These are phyloP conservation scores for Macrolepiota dolichaula DNA, from an alignment of 768 basidiomycete genomes.

Conservation along the genomic window DNA sequence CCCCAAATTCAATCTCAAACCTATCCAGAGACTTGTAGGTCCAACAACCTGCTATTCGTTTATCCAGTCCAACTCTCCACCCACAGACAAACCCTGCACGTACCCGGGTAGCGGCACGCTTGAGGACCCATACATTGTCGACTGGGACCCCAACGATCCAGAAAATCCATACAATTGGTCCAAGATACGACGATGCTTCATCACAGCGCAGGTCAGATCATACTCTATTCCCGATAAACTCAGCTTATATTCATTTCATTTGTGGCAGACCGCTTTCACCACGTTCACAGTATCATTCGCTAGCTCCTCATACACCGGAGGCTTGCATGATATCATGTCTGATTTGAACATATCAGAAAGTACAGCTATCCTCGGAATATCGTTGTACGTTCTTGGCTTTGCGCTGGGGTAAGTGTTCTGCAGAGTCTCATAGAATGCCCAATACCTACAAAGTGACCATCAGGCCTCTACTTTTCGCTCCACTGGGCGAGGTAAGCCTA, in stretches of 20 bases:
- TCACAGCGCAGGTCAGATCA: constrained; percentile 45
- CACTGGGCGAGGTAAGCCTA: constrained; percentile 48
- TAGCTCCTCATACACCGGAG: constrained; percentile 55
- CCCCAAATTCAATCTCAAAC: background rate
- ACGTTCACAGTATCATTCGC: constrained; percentile 60
- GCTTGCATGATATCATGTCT: constrained; percentile 37
- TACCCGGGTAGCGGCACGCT: constrained; percentile 45
- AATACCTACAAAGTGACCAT: background rate
- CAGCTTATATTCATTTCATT: background rate
- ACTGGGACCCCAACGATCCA: constrained; percentile 48
- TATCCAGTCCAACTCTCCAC: background rate
- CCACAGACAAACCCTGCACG: constrained; percentile 10
- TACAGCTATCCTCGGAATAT: constrained; percentile 55
- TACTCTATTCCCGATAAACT: background rate
- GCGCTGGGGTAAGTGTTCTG: constrained; percentile 43
- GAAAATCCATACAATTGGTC: constrained; percentile 60
- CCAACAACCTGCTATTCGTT: constrained; percentile 4
- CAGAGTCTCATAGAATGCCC: background rate
- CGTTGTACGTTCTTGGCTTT: constrained; percentile 63
- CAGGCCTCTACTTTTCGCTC: constrained; percentile 54
- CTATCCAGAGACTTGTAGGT: background rate
- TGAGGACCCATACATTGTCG: constrained; percentile 50
- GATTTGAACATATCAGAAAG: constrained; percentile 49
- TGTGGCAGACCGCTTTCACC: constrained; percentile 40
- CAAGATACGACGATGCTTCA: constrained; percentile 45